Conservation (phyloP, 1,284 basidiomycete species). For the Heliocybe sulcata region DNA sequence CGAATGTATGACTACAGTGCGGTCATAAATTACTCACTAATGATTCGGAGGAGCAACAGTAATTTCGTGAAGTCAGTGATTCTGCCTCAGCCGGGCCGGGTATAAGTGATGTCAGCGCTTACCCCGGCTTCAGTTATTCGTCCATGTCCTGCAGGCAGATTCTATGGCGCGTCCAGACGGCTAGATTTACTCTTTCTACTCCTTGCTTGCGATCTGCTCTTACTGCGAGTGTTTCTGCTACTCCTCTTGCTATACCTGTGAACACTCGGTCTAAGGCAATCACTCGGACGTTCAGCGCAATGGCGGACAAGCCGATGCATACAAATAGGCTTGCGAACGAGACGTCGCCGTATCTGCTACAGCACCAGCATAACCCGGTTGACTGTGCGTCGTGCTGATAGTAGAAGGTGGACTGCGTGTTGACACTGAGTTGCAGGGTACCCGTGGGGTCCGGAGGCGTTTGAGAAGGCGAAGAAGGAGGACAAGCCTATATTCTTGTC, state of each 20-base stretch:
- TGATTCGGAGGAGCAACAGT: too few relatives aligned
- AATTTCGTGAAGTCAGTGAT: too few relatives aligned
- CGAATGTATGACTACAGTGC: too few relatives aligned
- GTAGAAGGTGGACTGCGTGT: neutral
- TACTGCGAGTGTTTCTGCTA: neutral
- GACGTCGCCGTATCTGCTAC: conserved; percentile 36
- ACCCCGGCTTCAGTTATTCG: neutral
- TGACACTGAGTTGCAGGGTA: conserved; percentile 29
- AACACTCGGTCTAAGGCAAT: neutral
- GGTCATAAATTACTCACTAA: too few relatives aligned
- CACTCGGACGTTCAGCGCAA: neutral
- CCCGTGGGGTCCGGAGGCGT: conserved; percentile 33
- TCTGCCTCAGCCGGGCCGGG: too few relatives aligned
- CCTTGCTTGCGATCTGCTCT: neutral
- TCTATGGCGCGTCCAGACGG: neutral
- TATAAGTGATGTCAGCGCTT: neutral
- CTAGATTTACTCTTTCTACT: neutral
- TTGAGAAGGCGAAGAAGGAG: conserved; percentile 26
- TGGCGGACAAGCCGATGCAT: neutral
- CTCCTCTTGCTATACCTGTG: neutral
- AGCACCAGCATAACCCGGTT: conserved; percentile 36
- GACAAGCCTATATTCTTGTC: conserved; percentile 36
- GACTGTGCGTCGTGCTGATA: conserved; percentile 9
- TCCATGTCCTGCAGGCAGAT: neutral
- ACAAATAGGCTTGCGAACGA: conserved; percentile 27